Evolutionary conservation across 2,329 filamentous ascomycete genomes (phyloP).

Genomic region (Paraphaeosphaeria minitans): DNA sequence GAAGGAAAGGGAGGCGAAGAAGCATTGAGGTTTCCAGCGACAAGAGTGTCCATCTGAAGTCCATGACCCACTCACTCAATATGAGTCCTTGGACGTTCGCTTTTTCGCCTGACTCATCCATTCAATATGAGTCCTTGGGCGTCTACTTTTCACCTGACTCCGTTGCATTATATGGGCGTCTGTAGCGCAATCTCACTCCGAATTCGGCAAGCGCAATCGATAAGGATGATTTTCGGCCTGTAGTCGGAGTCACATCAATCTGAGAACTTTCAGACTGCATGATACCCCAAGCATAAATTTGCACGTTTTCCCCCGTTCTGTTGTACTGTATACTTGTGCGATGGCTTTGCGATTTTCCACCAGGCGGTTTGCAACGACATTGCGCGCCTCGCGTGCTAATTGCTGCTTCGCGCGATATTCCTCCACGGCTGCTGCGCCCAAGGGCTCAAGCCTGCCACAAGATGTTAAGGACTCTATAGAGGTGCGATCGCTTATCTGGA

Average conservation of each 20-base stretch:
- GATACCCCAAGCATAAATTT: slow-evolving; percentile 1
- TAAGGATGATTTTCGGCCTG: slow-evolving; percentile 12
- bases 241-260: slow-evolving; percentile 13
- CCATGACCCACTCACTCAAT: not conserved
- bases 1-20: slow-evolving; percentile 42
- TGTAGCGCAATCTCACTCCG: slow-evolving; percentile 2
- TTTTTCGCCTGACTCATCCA: not conserved
- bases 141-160: no score
- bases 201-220: slow-evolving; percentile 16
- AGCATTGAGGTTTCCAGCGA: slow-evolving; percentile 26
- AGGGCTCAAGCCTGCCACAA: slow-evolving; percentile 49
- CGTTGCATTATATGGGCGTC: no score
- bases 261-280: slow-evolving; percentile 1
- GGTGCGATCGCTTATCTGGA: slow-evolving; percentile 27
- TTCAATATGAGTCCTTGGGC: not conserved
- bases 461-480: slow-evolving; percentile 50
- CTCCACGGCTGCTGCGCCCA: slow-evolving; percentile 45
- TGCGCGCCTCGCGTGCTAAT: slow-evolving; percentile 33
- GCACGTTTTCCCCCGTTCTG: not conserved
- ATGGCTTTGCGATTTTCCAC: slow-evolving; percentile 43
- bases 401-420: slow-evolving; percentile 42
- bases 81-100: not conserved
- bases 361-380: slow-evolving; percentile 27
- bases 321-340: not conserved
- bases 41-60: not conserved